A percentile compares a stretch with the other conserved stretches of the same genome.
Evolutionary conservation across 176 grass and related monocot species (phyloP).

Genomic region (Rhynchospora tenuis): DNA sequence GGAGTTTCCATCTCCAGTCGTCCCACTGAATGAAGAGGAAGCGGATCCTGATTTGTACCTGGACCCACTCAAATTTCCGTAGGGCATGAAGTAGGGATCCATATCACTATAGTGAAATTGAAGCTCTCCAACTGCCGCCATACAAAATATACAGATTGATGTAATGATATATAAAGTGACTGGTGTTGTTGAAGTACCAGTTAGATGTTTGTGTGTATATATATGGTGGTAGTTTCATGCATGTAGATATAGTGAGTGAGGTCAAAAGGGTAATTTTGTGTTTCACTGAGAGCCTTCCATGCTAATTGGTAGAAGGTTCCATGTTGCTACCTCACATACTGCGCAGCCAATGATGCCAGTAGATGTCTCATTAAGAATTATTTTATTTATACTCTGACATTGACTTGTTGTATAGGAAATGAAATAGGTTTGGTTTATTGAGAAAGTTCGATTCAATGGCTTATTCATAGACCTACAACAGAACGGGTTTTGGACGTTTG

Average conservation of each 20-base stretch:
- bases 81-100: conserved; percentile 42
- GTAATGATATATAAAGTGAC: neutral
- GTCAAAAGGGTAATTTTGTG: neutral
- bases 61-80: conserved; percentile 32
- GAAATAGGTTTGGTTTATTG: neutral
- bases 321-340: neutral
- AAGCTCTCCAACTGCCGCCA: conserved; percentile 47
- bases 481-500: neutral
- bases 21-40: conserved; percentile 27
- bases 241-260: neutral
- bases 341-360: neutral
- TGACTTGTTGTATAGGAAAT: neutral
- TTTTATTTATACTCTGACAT: neutral
- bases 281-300: neutral
- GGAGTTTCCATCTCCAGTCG: neutral
- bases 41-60: conserved; percentile 44
- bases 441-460: neutral
- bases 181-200: conserved; percentile 2
- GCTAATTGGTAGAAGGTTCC: conserved; percentile 14
- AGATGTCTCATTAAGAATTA: neutral
- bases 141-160: conserved; percentile 19
- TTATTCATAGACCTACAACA: neutral
- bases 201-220: neutral
- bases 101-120: conserved; percentile 45
- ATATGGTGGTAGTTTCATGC: neutral